Conservation (phyloP, 2,329 filamentous ascomycete species). For the Colletotrichum camelliae region DNA sequence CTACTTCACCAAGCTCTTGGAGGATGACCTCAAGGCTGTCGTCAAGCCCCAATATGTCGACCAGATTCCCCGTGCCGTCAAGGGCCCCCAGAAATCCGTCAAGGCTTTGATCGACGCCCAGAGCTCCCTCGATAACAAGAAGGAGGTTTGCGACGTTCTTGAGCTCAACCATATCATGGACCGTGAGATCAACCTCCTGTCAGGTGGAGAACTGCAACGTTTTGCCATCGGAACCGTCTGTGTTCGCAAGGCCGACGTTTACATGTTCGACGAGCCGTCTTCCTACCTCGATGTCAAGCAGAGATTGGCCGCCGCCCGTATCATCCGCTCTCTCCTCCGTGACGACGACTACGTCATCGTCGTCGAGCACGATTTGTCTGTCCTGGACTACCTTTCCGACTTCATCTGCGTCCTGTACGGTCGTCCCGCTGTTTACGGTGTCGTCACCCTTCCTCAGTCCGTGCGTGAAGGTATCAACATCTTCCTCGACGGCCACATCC, state of each 20-base stretch:
- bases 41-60: slow-evolving; percentile 99
- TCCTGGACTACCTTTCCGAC: slow-evolving; percentile 97
- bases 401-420: slow-evolving; percentile 98
- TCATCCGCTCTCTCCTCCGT: slow-evolving; percentile 89
- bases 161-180: slow-evolving; percentile 90
- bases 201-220: slow-evolving; percentile 96
- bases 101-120: slow-evolving; percentile 78
- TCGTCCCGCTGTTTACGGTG: slow-evolving; percentile 93
- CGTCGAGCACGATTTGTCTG: slow-evolving; percentile 98
- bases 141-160: slow-evolving; percentile 82
- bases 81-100: slow-evolving; percentile 80
- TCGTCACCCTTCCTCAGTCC: slow-evolving; percentile 93
- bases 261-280: slow-evolving; percentile 99
- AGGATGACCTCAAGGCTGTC: slow-evolving; percentile 96
- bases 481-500: slow-evolving; percentile 97
- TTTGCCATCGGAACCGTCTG: slow-evolving; percentile 97
- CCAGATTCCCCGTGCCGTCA: slow-evolving; percentile 93
- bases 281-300: slow-evolving; percentile 99
- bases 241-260: slow-evolving; percentile 94
- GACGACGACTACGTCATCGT: slow-evolving; percentile 97
- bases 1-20: slow-evolving; percentile 98
- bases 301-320: slow-evolving; percentile 87
- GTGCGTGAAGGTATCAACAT: slow-evolving; percentile 99
- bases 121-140: slow-evolving; percentile 76
- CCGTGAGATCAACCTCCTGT: slow-evolving; percentile 87